These are phyloP conservation scores for Alternaria alternata DNA, from an alignment of 2,329 filamentous ascomycete species.

Conservation along the genomic window DNA sequence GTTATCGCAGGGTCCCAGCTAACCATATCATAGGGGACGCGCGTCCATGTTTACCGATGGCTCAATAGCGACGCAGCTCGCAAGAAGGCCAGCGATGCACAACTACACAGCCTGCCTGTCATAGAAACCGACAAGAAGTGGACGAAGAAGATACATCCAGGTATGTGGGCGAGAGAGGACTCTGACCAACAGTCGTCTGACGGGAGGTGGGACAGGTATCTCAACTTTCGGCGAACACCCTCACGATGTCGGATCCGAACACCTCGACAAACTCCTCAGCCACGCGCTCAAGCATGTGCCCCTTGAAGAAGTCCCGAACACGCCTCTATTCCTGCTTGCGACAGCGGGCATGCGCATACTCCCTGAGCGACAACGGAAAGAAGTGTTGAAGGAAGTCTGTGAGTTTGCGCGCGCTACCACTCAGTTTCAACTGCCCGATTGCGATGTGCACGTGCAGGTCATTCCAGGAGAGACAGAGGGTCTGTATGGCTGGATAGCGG, in stretches of 20 bases:
- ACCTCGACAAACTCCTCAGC: conserved; percentile 79
- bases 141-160: conserved; percentile 94
- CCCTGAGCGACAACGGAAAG: conserved; percentile 73
- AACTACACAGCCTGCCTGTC: conserved; percentile 75
- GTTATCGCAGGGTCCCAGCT: conserved; percentile 18
- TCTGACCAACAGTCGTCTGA: conserved; percentile 18
- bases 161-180: conserved; percentile 51
- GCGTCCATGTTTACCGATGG: conserved; percentile 95
- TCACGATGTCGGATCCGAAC: conserved; percentile 78
- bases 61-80: conserved; percentile 75
- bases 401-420: conserved; percentile 80
- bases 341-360: conserved; percentile 95
- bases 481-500: conserved; percentile 95
- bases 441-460: conserved; percentile 86
- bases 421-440: conserved; percentile 87
- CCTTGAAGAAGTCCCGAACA: conserved; percentile 76
- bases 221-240: conserved; percentile 86
- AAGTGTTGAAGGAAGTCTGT: conserved; percentile 80
- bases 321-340: conserved; percentile 92
- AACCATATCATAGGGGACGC: conserved; percentile 69
- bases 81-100: conserved; percentile 65
- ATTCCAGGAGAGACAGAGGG: conserved; percentile 96
- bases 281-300: conserved; percentile 85
- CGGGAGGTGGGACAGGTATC: conserved; percentile 61
- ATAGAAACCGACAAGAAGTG: conserved; percentile 85